phyloP scores from a whole-genome alignment of 371 early-diverging fungal genomes.

The Rhizopus stolonifer region DNA sequence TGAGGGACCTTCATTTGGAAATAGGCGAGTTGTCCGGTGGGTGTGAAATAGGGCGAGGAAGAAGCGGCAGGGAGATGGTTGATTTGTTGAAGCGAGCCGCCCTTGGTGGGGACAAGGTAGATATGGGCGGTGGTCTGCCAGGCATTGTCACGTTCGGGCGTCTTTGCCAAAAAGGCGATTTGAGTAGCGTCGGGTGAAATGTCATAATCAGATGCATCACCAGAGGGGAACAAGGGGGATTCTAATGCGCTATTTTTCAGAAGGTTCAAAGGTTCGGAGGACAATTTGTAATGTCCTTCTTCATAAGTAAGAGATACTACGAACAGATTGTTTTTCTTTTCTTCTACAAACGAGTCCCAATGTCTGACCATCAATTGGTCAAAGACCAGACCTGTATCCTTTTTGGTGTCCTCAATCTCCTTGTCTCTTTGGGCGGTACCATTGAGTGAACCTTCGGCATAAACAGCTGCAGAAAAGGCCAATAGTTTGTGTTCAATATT shows the following conservation, averaged over 20 bases:
- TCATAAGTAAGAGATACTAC: conserved; percentile 38
- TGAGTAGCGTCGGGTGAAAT: conserved; percentile 67
- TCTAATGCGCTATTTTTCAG: conserved; percentile 52
- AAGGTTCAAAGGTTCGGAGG: conserved; percentile 50
- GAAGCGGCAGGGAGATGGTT: conserved; percentile 68
- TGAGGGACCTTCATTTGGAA: conserved; percentile 72
- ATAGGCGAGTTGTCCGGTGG: conserved; percentile 70
- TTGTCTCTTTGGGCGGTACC: conserved; percentile 45
- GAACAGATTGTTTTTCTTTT: conserved; percentile 62
- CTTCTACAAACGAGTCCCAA: conserved; percentile 62
- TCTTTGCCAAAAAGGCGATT: conserved; percentile 73
- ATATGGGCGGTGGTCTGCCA: conserved; percentile 79
- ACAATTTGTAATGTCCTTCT: conserved; percentile 22
- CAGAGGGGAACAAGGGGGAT: conserved; percentile 59
- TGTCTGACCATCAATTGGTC: conserved; percentile 72
- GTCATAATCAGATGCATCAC: conserved; percentile 58
- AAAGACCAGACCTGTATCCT: conserved; percentile 55
- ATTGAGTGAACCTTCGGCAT: conserved; percentile 40
- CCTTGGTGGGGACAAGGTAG: conserved; percentile 62
- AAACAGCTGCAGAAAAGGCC: conserved; percentile 59
- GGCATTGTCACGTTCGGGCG: conserved; percentile 60
- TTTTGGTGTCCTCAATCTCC: conserved; percentile 40
- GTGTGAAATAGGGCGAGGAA: conserved; percentile 61
- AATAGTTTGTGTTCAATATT: conserved; percentile 42
- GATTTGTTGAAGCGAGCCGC: conserved; percentile 44